Percentiles rank a stretch among this genome's conserved stretches.
These are phyloP conservation scores for Boletus rubropictus DNA, from an alignment of 768 basidiomycete species.

Conservation along the genomic window DNA sequence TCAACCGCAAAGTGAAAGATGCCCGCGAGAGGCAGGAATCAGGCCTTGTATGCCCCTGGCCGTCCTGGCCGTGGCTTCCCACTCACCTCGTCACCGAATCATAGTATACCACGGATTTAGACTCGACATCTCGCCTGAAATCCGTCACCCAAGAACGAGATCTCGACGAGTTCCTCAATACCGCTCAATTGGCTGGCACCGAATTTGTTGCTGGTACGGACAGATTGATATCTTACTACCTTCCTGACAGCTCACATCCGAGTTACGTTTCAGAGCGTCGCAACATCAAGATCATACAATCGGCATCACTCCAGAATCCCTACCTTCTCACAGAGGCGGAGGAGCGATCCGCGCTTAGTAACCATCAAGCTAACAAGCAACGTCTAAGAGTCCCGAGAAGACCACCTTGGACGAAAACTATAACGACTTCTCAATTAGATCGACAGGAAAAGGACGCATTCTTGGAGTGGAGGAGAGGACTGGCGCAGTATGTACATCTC, in stretches of 20 bases:
- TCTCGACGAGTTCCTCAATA: slow-evolving; percentile 92
- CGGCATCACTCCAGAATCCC: slow-evolving; percentile 63
- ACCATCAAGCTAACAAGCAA: slow-evolving; percentile 67
- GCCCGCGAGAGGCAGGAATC: slow-evolving; percentile 36
- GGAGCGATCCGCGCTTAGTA: slow-evolving; percentile 66
- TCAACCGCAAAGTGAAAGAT: slow-evolving; percentile 69
- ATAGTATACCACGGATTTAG: slow-evolving; percentile 70
- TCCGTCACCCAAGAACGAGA: slow-evolving; percentile 96
- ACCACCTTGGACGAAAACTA: slow-evolving; percentile 82
- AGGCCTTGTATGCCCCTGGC: slow-evolving; percentile 49
- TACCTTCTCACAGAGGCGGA: slow-evolving; percentile 80
- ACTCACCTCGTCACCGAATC: slow-evolving; percentile 23
- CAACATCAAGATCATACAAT: slow-evolving; percentile 73
- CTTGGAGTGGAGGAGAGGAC: slow-evolving; percentile 85
- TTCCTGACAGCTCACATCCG: slow-evolving; percentile 5
- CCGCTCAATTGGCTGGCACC: slow-evolving; percentile 88
- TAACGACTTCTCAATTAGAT: slow-evolving; percentile 76
- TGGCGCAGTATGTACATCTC: slow-evolving; percentile 70
- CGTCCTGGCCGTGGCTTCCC: background rate
- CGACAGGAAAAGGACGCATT: slow-evolving; percentile 86
- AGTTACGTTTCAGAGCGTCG: slow-evolving; percentile 49
- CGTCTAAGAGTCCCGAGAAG: slow-evolving; percentile 83
- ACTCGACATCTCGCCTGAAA: slow-evolving; percentile 61
- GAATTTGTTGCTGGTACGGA: slow-evolving; percentile 90
- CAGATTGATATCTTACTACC: background rate